Conservation (phyloP, 495 filamentous ascomycete species). For the Talaromyces borbonicus region DNA sequence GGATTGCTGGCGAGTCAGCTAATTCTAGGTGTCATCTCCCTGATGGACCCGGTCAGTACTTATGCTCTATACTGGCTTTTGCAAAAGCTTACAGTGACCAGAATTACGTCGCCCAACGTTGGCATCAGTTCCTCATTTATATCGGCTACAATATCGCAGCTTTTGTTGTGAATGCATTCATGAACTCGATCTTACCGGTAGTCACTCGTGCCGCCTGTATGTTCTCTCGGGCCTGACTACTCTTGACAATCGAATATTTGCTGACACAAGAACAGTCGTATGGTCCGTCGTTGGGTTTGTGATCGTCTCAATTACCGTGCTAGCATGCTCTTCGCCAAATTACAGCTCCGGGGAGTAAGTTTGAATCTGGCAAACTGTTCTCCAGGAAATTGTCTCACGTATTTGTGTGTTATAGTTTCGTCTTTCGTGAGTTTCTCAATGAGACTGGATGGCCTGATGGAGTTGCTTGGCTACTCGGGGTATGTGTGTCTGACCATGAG, state of each 20-base stretch:
- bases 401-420: constrained; percentile 30
- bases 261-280: constrained; percentile 28
- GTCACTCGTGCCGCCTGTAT: constrained; percentile 50
- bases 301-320: constrained; percentile 58
- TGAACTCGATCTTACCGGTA: constrained; percentile 49
- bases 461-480: constrained; percentile 52
- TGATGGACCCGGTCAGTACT: constrained; percentile 42
- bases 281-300: constrained; percentile 61
- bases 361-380: constrained; percentile 5
- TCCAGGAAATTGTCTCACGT: constrained; percentile 10
- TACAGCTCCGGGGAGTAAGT: constrained; percentile 53
- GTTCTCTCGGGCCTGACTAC: constrained; percentile 6
- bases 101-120: constrained; percentile 44
- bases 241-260: too few relatives aligned
- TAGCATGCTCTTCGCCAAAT: constrained; percentile 51
- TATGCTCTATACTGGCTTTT: neutral
- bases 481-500: constrained; percentile 14
- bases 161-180: constrained; percentile 58
- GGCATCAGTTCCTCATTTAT: constrained; percentile 72
- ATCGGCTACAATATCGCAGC: constrained; percentile 52
- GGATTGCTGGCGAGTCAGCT: constrained; percentile 46
- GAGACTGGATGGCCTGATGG: constrained; percentile 56
- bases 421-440: constrained; percentile 51
- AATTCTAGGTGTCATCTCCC: constrained; percentile 46
- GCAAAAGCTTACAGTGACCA: constrained; percentile 1